Base-by-base conservation (phyloP, 2,329 filamentous ascomycete species). In the Trichoderma citrinoviride region DNA sequence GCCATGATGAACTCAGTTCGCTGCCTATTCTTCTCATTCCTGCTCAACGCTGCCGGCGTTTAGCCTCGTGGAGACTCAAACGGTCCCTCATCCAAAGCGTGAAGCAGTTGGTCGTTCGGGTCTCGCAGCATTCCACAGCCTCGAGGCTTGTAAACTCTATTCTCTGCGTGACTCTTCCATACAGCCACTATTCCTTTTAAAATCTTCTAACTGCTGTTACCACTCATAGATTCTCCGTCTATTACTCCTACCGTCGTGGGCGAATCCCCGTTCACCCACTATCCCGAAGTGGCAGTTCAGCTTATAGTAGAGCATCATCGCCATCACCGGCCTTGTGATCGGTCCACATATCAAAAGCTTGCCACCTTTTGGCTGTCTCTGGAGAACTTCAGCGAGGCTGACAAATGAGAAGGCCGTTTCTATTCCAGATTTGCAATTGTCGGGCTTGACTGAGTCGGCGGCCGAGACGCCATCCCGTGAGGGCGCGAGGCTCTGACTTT, bases 401-500 rank as follows among this genome's bases (percentile, higher is more conserved):
- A 41, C 23, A 53, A 46, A 37, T 27, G 47, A 27, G 10, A 27
- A 29, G 27, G 27, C 12, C 15, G 25, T 29, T 14, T 37, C 33
- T 14, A 37, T 15, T 49, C 19, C 29, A 52, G 21, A 23, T 53
- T n/a, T n/a, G n/a, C n/a, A n/a, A 37, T 37, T 37, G 37, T 52
- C 37, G 14, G 56, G n/a, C 47, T 21, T n/a, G 29, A 29, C 25
- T 40, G 23, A 21, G 21, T 2, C 21, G 15, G 25, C n/a, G 53
- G n/a, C 47, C 44, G 17, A 46, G 44, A 61, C 58, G 58, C 58
- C 58, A 61, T 61, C 49, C 49, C 58, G 58, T 37, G 58, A 23
- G 23, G 10, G 46, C 58, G 17, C 58, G 17, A 61, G 29, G 8
- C 37, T 43, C 43, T 33, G 37, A 53, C 40, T 46, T 54, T 46